Evolutionary conservation across 2,329 filamentous ascomycete genomes (phyloP).

Genomic region (Bipolaris zeicola): DNA sequence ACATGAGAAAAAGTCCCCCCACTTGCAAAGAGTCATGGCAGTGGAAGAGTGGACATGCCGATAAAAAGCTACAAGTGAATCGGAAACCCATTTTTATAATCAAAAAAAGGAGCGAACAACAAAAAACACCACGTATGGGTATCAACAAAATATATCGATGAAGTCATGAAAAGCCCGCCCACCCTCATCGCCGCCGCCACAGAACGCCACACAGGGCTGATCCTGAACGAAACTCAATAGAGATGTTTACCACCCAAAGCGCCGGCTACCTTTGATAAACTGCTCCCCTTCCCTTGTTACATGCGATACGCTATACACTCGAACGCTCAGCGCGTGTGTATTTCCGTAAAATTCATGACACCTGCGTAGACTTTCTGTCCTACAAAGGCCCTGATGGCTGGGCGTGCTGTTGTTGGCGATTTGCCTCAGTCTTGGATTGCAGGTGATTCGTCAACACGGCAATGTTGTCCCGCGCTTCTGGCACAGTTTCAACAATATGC

Average conservation of each 20-base stretch:
- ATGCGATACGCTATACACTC: background rate
- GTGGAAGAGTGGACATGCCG: too few relatives aligned
- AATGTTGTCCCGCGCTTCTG: slow-evolving; percentile 66
- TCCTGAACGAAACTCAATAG: background rate
- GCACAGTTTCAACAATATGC: slow-evolving; percentile 69
- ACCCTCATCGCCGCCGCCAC: background rate
- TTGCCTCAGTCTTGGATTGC: slow-evolving; percentile 15
- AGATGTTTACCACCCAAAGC: background rate
- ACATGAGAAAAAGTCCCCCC: too few relatives aligned
- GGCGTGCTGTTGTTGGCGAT: slow-evolving; percentile 10
- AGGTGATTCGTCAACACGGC: slow-evolving; percentile 32
- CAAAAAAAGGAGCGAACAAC: background rate
- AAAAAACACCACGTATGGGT: slow-evolving; percentile 12
- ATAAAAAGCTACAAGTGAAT: too few relatives aligned
- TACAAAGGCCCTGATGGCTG: slow-evolving; percentile 8
- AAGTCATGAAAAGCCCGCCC: background rate
- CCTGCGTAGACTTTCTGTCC: background rate
- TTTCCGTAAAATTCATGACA: background rate
- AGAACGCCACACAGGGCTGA: background rate
- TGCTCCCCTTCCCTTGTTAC: background rate
- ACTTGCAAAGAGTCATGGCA: too few relatives aligned
- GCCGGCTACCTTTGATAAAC: background rate
- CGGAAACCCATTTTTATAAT: background rate
- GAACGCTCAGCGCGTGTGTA: background rate
- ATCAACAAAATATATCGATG: slow-evolving; percentile 7